phyloP scores from a whole-genome alignment of 371 early-diverging fungal species.

The Mucor indicus region DNA sequence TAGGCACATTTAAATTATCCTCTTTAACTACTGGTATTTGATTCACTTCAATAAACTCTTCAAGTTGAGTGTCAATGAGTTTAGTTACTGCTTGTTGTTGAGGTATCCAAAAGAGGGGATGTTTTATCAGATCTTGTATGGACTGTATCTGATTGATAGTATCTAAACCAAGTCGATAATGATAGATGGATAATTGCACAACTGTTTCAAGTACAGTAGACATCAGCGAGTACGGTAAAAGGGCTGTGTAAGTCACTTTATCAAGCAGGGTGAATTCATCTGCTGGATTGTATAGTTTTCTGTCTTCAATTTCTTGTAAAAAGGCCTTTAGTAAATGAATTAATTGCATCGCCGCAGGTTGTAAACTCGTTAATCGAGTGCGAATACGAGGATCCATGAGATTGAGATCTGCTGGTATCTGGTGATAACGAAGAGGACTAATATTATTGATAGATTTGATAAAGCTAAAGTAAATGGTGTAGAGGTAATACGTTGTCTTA shows the following conservation, averaged over 20 bases:
- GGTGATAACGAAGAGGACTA: background rate
- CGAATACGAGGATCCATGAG: background rate
- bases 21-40: background rate
- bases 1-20: background rate
- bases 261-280: background rate
- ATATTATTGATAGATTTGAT: constrained; percentile 3
- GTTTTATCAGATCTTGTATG: background rate
- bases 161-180: background rate
- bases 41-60: background rate
- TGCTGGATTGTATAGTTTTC: background rate
- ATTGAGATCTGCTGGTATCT: background rate
- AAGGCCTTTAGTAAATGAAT: background rate
- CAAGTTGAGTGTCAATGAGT: background rate
- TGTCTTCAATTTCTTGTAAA: background rate
- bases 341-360: background rate
- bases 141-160: background rate
- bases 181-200: background rate
- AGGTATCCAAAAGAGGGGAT: background rate
- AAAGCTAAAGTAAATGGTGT: constrained; percentile 26
- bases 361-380: background rate
- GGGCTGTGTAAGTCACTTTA: background rate
- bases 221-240: constrained; percentile 2
- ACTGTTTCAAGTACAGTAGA: background rate
- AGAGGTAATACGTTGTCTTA: constrained; percentile 18
- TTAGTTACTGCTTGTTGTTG: background rate